Base-by-base conservation (phyloP, 2,329 filamentous ascomycete genomes). In the Arthrinium phaeospermum region DNA sequence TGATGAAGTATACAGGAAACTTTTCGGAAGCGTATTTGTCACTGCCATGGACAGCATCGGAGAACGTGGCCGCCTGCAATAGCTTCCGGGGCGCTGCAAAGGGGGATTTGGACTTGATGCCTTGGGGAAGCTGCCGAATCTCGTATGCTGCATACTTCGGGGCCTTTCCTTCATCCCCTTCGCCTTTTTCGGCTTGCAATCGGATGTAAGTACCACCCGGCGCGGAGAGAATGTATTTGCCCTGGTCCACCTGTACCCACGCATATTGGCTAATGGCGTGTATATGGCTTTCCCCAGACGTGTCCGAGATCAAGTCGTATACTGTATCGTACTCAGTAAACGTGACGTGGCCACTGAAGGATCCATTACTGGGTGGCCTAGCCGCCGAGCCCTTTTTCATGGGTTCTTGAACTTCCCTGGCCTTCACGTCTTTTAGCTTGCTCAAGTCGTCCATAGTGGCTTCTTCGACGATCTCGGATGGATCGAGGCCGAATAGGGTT, bases 281-380 rank as follows among this genome's bases (percentile, higher is more conserved):
- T 73, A 98, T 95, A 78, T 95, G 92, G 64, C 87, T 87, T 78
- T 98, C 96, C 41, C 90, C 90, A 3, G 91, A 92, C 0, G 91
- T 92, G 80, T 98, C 96, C 64, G 92, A 88, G 47, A 99, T 92
- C 19, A 99, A 88, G 78, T 98, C 96, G 75, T 95, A 92, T n/a
- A 99, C 91, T 2, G 93, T 96, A 72, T 93, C 93, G 81, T 98
- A 99, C 77, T 98, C 94, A 10, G 94, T 96, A 78, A 98, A 97
- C 0, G 90, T 92, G 44, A 98, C 84, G 13, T 51, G 27, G 86
- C 88, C 4, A 70, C 37, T 70, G 45, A 72, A 41, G 19, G 41
- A 3, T 4, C 68, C 34, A 22, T 44, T 14, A 8, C 49, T 41
- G 41, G n/a, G 2, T 27, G 68, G 22, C 49, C 19, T 34, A 16